phyloP scores from a whole-genome alignment of 2,329 filamentous ascomycete genomes.

The Pseudocercospora musae region DNA sequence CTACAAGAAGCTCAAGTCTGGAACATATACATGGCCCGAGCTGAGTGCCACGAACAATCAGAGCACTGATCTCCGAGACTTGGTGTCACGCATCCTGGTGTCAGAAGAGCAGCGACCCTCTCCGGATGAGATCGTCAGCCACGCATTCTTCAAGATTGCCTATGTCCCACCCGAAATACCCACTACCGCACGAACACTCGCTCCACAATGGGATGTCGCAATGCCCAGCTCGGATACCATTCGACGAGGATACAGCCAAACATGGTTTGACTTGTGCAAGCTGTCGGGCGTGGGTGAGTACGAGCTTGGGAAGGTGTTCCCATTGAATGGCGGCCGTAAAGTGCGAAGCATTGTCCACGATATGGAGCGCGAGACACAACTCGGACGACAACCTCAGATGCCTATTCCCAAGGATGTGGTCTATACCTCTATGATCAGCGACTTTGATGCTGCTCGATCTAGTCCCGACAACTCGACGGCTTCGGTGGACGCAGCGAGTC shows the following conservation, averaged over 20 bases:
- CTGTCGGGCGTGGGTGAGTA: constrained; percentile 50
- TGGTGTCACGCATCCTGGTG: constrained; percentile 72
- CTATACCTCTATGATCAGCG: constrained; percentile 41
- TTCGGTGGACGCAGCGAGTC: constrained; percentile 38
- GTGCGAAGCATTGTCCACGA: constrained; percentile 51
- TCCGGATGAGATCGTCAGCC: constrained; percentile 74
- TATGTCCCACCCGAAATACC: constrained; percentile 62
- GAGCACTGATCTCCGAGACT: constrained; percentile 74
- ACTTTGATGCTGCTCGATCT: constrained; percentile 29
- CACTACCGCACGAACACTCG: constrained; percentile 42
- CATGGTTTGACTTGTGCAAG: constrained; percentile 51
- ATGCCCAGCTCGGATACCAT: constrained; percentile 44
- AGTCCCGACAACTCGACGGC: constrained; percentile 32
- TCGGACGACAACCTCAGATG: constrained; percentile 47
- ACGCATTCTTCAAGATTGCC: constrained; percentile 73
- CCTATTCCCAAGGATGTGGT: constrained; percentile 49
- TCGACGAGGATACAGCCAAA: constrained; percentile 48
- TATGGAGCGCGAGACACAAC: constrained; percentile 48
- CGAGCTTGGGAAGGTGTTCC: constrained; percentile 45
- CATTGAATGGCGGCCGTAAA: constrained; percentile 45
- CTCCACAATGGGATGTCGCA: constrained; percentile 48
- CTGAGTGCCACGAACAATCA: constrained; percentile 63
- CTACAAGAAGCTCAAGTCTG: constrained; percentile 64
- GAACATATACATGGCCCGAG: constrained; percentile 77
- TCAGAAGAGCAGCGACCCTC: constrained; percentile 71